phyloP scores from a whole-genome alignment of 345 rosid species.

The Pugionium dolabratum region DNA sequence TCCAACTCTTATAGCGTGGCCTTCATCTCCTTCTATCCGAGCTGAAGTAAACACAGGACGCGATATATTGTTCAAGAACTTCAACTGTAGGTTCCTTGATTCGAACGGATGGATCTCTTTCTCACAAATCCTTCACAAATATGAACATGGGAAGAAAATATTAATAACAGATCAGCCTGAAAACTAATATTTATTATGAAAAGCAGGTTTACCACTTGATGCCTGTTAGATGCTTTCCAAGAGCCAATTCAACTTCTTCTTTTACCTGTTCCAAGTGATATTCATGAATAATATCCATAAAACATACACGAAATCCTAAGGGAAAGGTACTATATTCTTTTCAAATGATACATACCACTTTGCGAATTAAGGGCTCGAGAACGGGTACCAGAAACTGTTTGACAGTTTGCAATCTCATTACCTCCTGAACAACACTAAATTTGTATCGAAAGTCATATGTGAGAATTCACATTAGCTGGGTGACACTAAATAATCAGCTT shows the following conservation, averaged over 20 bases:
- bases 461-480: slow-evolving; percentile 8
- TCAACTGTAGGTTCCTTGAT: slow-evolving; percentile 66
- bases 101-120: slow-evolving; percentile 58
- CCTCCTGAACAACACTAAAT: slow-evolving; percentile 89
- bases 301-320: background rate
- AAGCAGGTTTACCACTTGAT: slow-evolving; percentile 58
- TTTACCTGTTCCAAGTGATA: slow-evolving; percentile 60
- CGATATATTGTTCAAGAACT: slow-evolving; percentile 66
- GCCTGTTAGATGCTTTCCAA: slow-evolving; percentile 63
- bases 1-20: slow-evolving; percentile 63
- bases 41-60: slow-evolving; percentile 96
- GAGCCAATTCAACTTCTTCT: slow-evolving; percentile 93
- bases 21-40: slow-evolving; percentile 85
- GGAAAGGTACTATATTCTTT: background rate
- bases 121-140: slow-evolving; percentile 60
- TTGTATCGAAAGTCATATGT: slow-evolving; percentile 35
- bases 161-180: slow-evolving; percentile 2
- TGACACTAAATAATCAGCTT: background rate
- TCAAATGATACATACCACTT: slow-evolving; percentile 64
- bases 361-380: slow-evolving; percentile 92
- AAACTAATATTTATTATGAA: background rate
- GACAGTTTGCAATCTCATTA: slow-evolving; percentile 70
- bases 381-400: slow-evolving; percentile 77
- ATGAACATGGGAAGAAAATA: slow-evolving; percentile 4
- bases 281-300: background rate